phyloP scores from a whole-genome alignment of 495 filamentous ascomycete species.

The Annulohypoxylon moriforme region DNA sequence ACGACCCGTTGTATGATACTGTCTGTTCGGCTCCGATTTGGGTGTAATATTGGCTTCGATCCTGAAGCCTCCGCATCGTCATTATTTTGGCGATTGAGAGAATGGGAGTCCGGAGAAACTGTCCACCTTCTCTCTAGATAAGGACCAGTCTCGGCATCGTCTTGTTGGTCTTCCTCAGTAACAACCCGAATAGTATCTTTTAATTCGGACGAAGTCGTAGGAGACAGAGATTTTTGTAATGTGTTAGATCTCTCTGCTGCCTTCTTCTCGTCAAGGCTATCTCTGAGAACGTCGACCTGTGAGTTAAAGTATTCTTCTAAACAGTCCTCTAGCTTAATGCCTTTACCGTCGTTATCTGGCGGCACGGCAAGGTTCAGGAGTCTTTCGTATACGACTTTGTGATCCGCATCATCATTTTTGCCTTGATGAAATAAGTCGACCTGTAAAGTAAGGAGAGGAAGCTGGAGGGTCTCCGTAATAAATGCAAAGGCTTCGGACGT shows the following conservation, averaged over 20 bases:
- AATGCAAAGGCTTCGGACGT: slow-evolving; percentile 95
- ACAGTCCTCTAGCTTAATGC: slow-evolving; percentile 86
- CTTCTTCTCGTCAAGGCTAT: slow-evolving; percentile 69
- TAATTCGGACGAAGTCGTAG: slow-evolving; percentile 28
- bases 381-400: slow-evolving; percentile 92
- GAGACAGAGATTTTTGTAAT: slow-evolving; percentile 1
- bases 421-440: slow-evolving; percentile 96
- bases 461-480: slow-evolving; percentile 86
- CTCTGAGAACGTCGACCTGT: slow-evolving; percentile 86
- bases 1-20: slow-evolving; percentile 63
- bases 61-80: slow-evolving; percentile 33
- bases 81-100: slow-evolving; percentile 23
- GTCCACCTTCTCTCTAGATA: slow-evolving; percentile 51
- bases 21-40: slow-evolving; percentile 54
- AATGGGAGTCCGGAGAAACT: slow-evolving; percentile 43
- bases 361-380: slow-evolving; percentile 92
- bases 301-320: slow-evolving; percentile 96
- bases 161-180: slow-evolving; percentile 46
- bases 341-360: slow-evolving; percentile 67
- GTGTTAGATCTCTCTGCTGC: slow-evolving; percentile 22
- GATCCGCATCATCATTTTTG: slow-evolving; percentile 84
- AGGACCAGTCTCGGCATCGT: slow-evolving; percentile 18
- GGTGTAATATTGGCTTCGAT: slow-evolving; percentile 41
- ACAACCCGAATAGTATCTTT: slow-evolving; percentile 54
- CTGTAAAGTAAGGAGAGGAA: slow-evolving; percentile 90